Evolutionary conservation across 192 early-diverging fungal species (phyloP).

Genomic region (Phlyctochytrium planicorne): DNA sequence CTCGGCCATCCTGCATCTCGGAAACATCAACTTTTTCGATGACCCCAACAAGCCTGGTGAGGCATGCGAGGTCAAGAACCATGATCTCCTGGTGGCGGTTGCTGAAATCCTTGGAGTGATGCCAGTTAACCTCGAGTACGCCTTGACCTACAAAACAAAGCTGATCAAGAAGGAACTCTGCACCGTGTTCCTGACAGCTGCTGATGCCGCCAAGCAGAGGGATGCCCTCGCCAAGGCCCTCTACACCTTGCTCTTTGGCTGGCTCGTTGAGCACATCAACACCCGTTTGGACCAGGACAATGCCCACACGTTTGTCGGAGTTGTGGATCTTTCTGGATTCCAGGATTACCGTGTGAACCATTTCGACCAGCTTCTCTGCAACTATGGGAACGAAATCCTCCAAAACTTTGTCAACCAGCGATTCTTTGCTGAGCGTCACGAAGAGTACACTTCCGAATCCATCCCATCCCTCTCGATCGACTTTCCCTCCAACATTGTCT

Average conservation of each 20-base stretch:
- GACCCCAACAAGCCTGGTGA: constrained; percentile 67
- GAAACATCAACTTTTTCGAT: constrained; percentile 82
- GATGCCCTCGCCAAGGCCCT: constrained; percentile 79
- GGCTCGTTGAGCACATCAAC: constrained; percentile 93
- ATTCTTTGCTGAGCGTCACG: constrained; percentile 58
- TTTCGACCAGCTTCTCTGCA: constrained; percentile 50
- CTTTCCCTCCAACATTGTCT: constrained; percentile 44
- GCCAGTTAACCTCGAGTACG: constrained; percentile 63
- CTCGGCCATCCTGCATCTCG: constrained; percentile 87
- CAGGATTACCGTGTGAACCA: constrained; percentile 38
- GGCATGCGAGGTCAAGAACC: constrained; percentile 72
- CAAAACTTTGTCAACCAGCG: constrained; percentile 59
- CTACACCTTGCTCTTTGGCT: constrained; percentile 85
- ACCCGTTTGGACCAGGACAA: constrained; percentile 70
- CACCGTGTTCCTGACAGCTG: constrained; percentile 84
- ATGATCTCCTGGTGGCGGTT: constrained; percentile 66
- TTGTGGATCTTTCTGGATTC: constrained; percentile 77
- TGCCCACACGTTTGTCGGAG: constrained; percentile 80
- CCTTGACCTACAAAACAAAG: constrained; percentile 80
- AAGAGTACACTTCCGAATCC: constrained; percentile 52
- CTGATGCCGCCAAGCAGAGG: constrained; percentile 73
- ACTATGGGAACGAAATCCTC: constrained; percentile 59
- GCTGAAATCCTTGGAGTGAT: constrained; percentile 81
- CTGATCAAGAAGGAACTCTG: constrained; percentile 81
- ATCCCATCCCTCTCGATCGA: constrained; percentile 37